Evolutionary conservation across 768 basidiomycete species (phyloP), one percentile per base, ranked within the genome.

Genomic region (Auricularia auricula-judae): DNA sequence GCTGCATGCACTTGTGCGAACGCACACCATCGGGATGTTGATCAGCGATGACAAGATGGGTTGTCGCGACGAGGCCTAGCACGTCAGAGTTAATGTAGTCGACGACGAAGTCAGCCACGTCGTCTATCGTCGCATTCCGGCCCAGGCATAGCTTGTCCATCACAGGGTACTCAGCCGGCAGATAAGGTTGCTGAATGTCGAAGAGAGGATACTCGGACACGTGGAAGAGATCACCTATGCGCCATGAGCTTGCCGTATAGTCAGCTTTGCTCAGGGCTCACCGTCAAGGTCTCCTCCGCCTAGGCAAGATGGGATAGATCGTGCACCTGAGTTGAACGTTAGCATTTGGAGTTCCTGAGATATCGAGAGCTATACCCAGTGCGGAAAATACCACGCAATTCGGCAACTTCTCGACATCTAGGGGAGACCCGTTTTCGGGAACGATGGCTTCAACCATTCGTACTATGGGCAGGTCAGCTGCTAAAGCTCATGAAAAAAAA

Each of bases 41-140:
- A 58, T 66, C 66, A 42, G 63, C 64, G 4, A 68, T 43, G 36
- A 83, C 78, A 3, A 93, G 76, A 66, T 89, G 84, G 62, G 84
- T 78, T 67, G 83, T 82, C 1, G 88, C 85, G 18, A 91, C 67
- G 8, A 92, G 75, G 10, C 89, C 88, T 74, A 53, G 61, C 39
- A 91, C 82, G 69, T 93, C 89, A 0, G 89, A 90, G 67, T 89
- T 81, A 71, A 93, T 90, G 64, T 92, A 93, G 68, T 93, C 85
- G 14, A 91, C 84, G 29, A 93, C 77, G 68, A 93, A 93, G 64
- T 93, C 79, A 66, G 87, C 88, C 14, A 93, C 84, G 67, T 91
- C 88, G 1, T 85, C 77, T 4, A 90, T 81, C 0, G 79, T 83
- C 64, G 84, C 83, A 7, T 82, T 78, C 18, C 80, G 69, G 33